Evolutionary conservation across 805 yeast species (phyloP).

Genomic region (Clavispora phyllophila): DNA sequence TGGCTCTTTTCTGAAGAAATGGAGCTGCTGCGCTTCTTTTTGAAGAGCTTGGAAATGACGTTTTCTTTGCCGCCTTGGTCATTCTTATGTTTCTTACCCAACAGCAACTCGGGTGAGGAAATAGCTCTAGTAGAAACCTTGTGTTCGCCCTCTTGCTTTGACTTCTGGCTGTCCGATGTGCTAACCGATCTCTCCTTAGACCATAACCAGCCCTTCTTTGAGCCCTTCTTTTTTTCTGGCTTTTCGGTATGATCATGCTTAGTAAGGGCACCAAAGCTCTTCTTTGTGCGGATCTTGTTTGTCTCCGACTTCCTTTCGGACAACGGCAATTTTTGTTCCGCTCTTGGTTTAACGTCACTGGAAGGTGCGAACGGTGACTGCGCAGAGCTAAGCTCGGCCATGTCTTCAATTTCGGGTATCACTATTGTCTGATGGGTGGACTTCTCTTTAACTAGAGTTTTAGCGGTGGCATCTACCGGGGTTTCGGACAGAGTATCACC

Average conservation of each 20-base stretch:
- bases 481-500: background rate
- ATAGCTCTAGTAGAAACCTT: conserved; percentile 26
- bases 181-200: conserved; percentile 18
- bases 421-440: background rate
- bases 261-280: conserved; percentile 8
- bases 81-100: conserved; percentile 5
- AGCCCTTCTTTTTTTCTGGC: conserved; percentile 19
- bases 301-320: conserved; percentile 3
- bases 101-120: conserved; percentile 31
- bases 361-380: background rate
- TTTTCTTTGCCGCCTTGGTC: conserved; percentile 30
- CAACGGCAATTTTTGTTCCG: background rate
- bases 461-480: background rate
- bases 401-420: background rate
- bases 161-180: background rate
- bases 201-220: conserved; percentile 42
- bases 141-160: background rate
- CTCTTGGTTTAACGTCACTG: background rate
- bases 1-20: conserved; percentile 7
- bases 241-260: conserved; percentile 1
- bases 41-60: conserved; percentile 37
- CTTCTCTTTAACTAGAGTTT: background rate
- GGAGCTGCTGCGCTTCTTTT: conserved; percentile 23
- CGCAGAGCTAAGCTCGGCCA: background rate
- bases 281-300: conserved; percentile 7